These are phyloP conservation scores for Solanum chacoense DNA, from an alignment of 305 asterid genomes.

Conservation along the genomic window DNA sequence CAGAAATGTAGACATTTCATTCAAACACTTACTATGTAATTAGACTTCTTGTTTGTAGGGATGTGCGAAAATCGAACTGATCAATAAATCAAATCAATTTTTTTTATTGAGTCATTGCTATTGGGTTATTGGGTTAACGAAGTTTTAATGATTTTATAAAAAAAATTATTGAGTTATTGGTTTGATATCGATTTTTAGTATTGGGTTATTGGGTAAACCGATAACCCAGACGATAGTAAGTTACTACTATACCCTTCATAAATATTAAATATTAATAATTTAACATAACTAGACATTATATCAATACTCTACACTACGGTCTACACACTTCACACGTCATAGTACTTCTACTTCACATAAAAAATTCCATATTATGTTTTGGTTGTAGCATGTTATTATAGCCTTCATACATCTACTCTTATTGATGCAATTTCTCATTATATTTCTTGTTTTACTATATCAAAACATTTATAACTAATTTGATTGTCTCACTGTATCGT, in stretches of 20 bases:
- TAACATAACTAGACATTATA: background rate
- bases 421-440: background rate
- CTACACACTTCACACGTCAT: background rate
- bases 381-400: background rate
- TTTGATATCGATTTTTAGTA: too few relatives aligned
- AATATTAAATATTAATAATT: too few relatives aligned
- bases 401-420: background rate
- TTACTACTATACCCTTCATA: background rate
- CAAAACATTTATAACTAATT: background rate
- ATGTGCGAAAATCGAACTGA: fast-evolving
- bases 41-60: background rate
- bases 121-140: background rate
- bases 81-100: too few relatives aligned
- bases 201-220: fast-evolving
- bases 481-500: fast-evolving
- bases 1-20: background rate
- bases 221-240: background rate
- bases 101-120: background rate
- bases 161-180: too few relatives aligned
- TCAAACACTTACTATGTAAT: too few relatives aligned
- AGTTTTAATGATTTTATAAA: too few relatives aligned
- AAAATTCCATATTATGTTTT: too few relatives aligned
- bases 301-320: background rate
- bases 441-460: background rate
- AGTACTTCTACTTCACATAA: background rate